phyloP scores from a whole-genome alignment of 768 basidiomycete species.

The Termitomyces sp. region DNA sequence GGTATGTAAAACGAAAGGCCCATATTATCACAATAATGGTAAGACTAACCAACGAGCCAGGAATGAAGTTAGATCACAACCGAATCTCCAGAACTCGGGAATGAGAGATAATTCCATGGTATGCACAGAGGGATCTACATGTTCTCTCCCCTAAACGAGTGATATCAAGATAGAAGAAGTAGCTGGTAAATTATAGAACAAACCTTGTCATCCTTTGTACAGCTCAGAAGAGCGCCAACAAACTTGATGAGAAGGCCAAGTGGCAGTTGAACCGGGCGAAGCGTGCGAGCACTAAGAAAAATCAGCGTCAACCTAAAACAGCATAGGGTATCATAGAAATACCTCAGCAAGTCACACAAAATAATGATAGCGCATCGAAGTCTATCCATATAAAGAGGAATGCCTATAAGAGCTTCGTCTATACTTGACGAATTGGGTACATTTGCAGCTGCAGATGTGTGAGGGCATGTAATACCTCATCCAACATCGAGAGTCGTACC shows the following conservation, averaged over 20 bases:
- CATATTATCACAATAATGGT: background rate
- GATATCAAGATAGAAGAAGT: background rate
- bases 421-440: conserved; percentile 2
- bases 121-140: conserved; percentile 44
- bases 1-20: background rate
- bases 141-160: conserved; percentile 34
- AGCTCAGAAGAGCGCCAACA: conserved; percentile 40
- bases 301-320: background rate
- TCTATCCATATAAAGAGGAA: conserved; percentile 57
- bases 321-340: background rate
- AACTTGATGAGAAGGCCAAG: conserved; percentile 58
- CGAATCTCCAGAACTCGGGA: conserved; percentile 47
- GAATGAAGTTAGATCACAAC: conserved; percentile 43
- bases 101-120: conserved; percentile 49
- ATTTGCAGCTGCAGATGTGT: conserved; percentile 3
- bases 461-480: background rate
- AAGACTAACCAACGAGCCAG: conserved; percentile 43
- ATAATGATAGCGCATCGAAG: conserved; percentile 48
- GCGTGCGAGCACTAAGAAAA: conserved; percentile 42
- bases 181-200: background rate
- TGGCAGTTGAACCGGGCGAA: conserved; percentile 65
- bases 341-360: conserved; percentile 55
- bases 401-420: conserved; percentile 34
- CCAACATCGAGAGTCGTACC: conserved; percentile 23
- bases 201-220: conserved; percentile 44